These are phyloP conservation scores for Tilletia horrida DNA, from an alignment of 1,284 basidiomycete species.

Conservation along the genomic window DNA sequence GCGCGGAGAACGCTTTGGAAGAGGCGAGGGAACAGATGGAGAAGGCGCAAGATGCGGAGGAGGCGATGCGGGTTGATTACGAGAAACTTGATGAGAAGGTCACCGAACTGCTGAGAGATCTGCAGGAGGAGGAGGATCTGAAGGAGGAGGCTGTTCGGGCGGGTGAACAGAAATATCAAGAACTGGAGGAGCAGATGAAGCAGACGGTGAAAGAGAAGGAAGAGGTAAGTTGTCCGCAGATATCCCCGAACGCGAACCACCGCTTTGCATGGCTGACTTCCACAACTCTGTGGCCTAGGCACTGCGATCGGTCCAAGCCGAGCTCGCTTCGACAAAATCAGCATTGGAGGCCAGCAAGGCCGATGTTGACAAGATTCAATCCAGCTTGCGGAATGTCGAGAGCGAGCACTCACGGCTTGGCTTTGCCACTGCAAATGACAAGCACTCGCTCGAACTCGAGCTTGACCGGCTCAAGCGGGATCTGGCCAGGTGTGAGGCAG, in stretches of 20 bases:
- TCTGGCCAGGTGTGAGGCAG: conserved; percentile 73
- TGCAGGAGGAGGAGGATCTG: conserved; percentile 56
- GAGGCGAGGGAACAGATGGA: background rate
- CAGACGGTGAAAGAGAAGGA: conserved; percentile 46
- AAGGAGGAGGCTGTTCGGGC: conserved; percentile 55
- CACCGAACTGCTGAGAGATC: conserved; percentile 55
- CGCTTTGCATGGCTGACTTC: too few relatives aligned
- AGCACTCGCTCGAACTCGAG: conserved; percentile 84
- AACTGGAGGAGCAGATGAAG: conserved; percentile 37
- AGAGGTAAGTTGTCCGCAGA: conserved; percentile 20
- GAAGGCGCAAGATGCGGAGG: conserved; percentile 9
- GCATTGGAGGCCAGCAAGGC: conserved; percentile 35
- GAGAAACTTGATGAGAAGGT: conserved; percentile 47
- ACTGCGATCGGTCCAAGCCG: conserved; percentile 38
- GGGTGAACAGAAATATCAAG: conserved; percentile 55
- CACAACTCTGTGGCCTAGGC: too few relatives aligned
- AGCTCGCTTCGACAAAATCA: conserved; percentile 38
- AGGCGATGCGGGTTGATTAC: background rate
- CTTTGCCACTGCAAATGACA: conserved; percentile 74
- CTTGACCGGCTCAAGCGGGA: conserved; percentile 83
- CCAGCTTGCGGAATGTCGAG: conserved; percentile 65
- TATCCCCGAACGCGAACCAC: too few relatives aligned
- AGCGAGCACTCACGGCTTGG: conserved; percentile 66
- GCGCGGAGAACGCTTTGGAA: background rate
- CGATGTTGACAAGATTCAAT: conserved; percentile 61